phyloP scores from a whole-genome alignment of 2,329 filamentous ascomycete genomes.

The Pseudofabraea citricarpa region DNA sequence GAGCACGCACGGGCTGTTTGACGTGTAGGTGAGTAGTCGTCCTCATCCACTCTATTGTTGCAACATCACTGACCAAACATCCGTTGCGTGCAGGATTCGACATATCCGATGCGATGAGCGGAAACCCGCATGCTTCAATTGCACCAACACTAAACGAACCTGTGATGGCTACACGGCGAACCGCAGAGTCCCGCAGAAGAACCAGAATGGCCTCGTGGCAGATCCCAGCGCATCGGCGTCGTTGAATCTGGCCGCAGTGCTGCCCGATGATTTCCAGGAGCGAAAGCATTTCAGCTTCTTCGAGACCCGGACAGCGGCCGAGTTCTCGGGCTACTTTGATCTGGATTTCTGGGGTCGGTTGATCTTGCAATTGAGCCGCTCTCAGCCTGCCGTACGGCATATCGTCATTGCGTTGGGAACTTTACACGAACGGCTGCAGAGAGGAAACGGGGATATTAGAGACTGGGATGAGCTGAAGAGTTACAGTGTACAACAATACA shows the following conservation, averaged over 20 bases:
- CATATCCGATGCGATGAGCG: constrained; percentile 22
- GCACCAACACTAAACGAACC: constrained; percentile 18
- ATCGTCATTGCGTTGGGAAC: constrained; percentile 14
- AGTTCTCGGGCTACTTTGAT: constrained; percentile 22
- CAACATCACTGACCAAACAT: too few species aligned
- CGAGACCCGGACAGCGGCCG: constrained; percentile 17
- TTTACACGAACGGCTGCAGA: constrained; percentile 14
- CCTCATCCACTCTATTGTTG: too few species aligned
- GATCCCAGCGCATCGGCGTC: too few species aligned
- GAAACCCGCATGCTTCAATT: constrained; percentile 16
- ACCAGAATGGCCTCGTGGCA: constrained; percentile 10
- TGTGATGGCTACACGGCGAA: constrained; percentile 19
- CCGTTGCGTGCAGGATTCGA: constrained; percentile 15
- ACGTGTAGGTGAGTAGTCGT: too few species aligned
- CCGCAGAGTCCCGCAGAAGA: constrained; percentile 7
- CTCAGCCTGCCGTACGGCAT: constrained; percentile 13
- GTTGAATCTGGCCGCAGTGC: constrained; percentile 9
- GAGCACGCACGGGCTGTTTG: too few species aligned
- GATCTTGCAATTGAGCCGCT: constrained; percentile 20
- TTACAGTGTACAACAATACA: constrained; percentile 15
- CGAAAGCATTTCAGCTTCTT: constrained; percentile 23
- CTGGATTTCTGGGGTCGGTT: constrained; percentile 21
- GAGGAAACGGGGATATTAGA: constrained; percentile 1
- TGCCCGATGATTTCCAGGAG: constrained; percentile 19
- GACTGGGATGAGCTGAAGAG: constrained; percentile 5